phyloP scores from a whole-genome alignment of 1,284 basidiomycete species.

The Wallemia mellicola region DNA sequence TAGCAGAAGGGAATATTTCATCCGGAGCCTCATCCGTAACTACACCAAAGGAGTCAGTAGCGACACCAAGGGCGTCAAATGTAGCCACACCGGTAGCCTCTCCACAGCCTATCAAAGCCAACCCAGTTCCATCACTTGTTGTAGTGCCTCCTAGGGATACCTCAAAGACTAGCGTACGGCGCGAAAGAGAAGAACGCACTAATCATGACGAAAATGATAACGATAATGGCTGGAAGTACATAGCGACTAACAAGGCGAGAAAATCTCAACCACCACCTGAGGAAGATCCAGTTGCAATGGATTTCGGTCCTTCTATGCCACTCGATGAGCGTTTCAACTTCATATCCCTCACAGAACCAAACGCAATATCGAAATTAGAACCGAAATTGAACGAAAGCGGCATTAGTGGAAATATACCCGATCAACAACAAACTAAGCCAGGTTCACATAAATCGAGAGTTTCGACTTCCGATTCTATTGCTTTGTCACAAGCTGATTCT shows the following conservation, averaged over 20 bases:
- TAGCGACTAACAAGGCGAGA: background rate
- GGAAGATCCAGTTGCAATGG: background rate
- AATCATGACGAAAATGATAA: background rate
- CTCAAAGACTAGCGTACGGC: background rate
- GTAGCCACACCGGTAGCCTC: too few species aligned
- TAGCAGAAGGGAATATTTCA: too few species aligned
- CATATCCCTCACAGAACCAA: background rate
- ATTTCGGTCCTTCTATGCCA: background rate
- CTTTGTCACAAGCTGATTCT: background rate
- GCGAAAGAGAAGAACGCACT: background rate
- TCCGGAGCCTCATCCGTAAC: too few species aligned
- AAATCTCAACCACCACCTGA: background rate
- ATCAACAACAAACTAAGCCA: background rate
- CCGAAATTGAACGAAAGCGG: background rate
- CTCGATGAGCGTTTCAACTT: background rate
- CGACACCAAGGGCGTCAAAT: too few species aligned
- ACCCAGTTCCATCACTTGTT: background rate
- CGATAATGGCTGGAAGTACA: background rate
- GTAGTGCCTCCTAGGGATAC: background rate
- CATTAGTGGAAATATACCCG: background rate
- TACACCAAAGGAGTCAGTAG: too few species aligned
- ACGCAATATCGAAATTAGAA: background rate
- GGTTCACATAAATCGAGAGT: background rate
- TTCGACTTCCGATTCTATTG: background rate
- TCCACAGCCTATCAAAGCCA: too few species aligned